A percentile compares a stretch with the other conserved stretches of the same genome.
These are phyloP conservation scores for Chloropicon primus DNA, from an alignment of 139 green algal genomes.

Conservation along the genomic window DNA sequence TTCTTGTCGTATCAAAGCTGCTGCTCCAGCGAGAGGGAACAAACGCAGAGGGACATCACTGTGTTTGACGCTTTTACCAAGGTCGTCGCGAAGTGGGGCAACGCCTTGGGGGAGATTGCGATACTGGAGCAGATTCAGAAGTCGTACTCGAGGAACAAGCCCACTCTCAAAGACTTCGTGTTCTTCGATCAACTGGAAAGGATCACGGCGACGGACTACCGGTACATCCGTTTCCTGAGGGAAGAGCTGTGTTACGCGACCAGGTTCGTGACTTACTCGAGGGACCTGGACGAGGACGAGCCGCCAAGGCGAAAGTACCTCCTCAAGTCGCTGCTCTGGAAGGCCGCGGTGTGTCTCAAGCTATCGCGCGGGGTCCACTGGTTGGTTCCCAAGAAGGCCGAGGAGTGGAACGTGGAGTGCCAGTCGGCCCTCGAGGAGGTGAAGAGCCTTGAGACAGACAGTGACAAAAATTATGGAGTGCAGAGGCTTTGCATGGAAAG, in stretches of 20 bases:
- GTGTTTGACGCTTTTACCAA: background rate
- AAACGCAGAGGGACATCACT: background rate
- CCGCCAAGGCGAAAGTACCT: background rate
- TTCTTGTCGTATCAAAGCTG: background rate
- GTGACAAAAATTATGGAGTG: too few species aligned
- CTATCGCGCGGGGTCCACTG: background rate
- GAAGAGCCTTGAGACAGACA: background rate
- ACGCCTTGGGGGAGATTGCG: background rate
- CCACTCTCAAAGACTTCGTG: background rate
- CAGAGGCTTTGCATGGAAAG: too few species aligned
- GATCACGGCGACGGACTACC: background rate
- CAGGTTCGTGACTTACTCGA: background rate
- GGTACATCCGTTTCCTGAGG: background rate
- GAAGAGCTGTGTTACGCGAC: background rate
- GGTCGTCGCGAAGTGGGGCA: background rate
- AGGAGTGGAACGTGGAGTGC: background rate
- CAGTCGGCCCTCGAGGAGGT: background rate
- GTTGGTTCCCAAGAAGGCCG: background rate
- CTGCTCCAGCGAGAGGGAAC: background rate
- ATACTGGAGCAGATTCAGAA: background rate
- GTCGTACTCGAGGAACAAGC: background rate
- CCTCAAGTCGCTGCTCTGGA: background rate
- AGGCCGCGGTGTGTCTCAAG: background rate
- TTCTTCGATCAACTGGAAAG: background rate
- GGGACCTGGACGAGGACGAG: background rate